Evolutionary conservation across 2,329 filamentous ascomycete genomes (phyloP).

Genomic region (Colletotrichum sp.): DNA sequence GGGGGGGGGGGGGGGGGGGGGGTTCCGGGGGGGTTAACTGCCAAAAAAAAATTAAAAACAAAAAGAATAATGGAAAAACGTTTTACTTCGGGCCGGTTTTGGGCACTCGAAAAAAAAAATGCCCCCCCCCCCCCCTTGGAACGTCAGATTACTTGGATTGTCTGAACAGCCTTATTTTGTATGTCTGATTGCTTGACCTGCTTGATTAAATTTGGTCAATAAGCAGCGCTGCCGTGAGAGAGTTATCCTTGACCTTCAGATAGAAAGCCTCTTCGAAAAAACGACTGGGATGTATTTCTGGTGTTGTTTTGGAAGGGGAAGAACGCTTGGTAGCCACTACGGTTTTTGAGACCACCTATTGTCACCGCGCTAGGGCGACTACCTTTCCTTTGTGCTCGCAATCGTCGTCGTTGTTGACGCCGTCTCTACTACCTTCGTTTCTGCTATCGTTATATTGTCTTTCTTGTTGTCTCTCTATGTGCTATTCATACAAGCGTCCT

Average conservation of each 20-base stretch:
- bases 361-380: no score
- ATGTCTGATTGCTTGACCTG: not conserved
- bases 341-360: not conserved
- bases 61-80: no score
- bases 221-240: not conserved
- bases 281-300: not conserved
- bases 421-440: not conserved
- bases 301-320: not conserved
- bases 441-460: not conserved
- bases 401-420: not conserved
- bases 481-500: not conserved
- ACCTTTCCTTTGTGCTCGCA: rapidly evolving
- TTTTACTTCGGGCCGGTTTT: no score
- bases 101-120: no score
- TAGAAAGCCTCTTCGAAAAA: rapidly evolving
- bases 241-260: rapidly evolving
- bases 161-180: not conserved
- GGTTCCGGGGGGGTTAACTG: no score
- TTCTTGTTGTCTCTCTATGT: no score
- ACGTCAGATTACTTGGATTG: rapidly evolving
- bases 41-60: no score
- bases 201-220: rapidly evolving
- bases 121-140: no score
- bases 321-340: not conserved
- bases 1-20: no score